Conservation (phyloP, 768 basidiomycete genomes). For the Lentinula lateritia region DNA sequence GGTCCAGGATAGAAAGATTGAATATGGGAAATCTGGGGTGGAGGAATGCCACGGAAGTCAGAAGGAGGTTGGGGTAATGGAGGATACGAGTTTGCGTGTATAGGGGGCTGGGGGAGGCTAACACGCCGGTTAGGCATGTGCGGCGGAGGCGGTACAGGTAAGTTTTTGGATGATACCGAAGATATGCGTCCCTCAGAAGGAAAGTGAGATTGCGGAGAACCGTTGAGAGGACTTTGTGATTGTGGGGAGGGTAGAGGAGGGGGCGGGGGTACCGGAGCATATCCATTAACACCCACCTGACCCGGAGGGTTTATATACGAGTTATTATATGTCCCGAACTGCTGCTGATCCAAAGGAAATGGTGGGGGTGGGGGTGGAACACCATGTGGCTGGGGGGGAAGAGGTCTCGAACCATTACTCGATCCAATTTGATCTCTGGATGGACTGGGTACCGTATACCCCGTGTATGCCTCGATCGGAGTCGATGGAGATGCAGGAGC, state of each 20-base stretch:
- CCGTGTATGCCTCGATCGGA: slow-evolving; percentile 35
- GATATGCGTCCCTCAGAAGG: slow-evolving; percentile 8
- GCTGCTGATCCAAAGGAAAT: background rate
- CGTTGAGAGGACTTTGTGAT: slow-evolving; percentile 6
- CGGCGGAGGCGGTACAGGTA: slow-evolving; percentile 1
- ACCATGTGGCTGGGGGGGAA: slow-evolving; percentile 32
- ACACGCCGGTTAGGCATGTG: slow-evolving; percentile 1
- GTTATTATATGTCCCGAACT: background rate
- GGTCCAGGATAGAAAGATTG: slow-evolving; percentile 16
- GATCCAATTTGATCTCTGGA: slow-evolving; percentile 22
- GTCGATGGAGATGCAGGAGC: slow-evolving; percentile 27
- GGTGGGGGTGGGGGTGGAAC: background rate
- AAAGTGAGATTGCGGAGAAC: slow-evolving; percentile 15
- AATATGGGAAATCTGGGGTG: background rate
- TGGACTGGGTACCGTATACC: slow-evolving; percentile 25
- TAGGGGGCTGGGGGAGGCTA: slow-evolving; percentile 10
- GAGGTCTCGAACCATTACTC: slow-evolving; percentile 32
- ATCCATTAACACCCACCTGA: background rate
- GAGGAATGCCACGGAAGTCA: slow-evolving; percentile 1
- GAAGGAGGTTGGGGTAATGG: slow-evolving; percentile 8
- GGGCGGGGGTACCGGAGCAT: background rate
- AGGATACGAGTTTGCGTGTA: background rate
- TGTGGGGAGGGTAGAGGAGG: slow-evolving; percentile 12
- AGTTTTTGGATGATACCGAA: background rate
- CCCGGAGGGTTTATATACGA: background rate